Evolutionary conservation across 2,329 filamentous ascomycete genomes (phyloP).

Genomic region (Daldinia sp.): DNA sequence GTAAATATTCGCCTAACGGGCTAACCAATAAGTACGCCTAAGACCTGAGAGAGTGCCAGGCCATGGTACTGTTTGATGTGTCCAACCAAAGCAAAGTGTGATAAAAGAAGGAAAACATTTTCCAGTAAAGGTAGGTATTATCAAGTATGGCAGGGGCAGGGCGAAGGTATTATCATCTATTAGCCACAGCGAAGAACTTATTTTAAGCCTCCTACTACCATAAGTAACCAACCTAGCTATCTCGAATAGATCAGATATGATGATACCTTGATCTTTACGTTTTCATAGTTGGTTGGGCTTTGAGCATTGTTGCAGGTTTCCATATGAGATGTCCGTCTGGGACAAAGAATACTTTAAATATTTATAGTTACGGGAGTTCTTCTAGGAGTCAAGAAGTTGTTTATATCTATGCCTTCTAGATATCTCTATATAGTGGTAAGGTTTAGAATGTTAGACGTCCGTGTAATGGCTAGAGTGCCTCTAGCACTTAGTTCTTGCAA

Average conservation of each 20-base stretch:
- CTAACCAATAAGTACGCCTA: background rate
- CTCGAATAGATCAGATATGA: no score
- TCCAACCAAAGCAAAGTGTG: background rate
- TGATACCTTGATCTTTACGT: no score
- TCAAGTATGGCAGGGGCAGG: background rate
- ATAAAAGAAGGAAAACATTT: background rate
- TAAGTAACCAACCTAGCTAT: background rate
- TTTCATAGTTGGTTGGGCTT: no score
- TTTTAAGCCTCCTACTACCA: background rate
- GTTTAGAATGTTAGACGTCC: no score
- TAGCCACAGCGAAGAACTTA: no score
- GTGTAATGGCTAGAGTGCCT: background rate
- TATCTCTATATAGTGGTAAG: no score
- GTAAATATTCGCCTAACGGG: background rate
- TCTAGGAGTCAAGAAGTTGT: no score
- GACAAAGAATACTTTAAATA: no score
- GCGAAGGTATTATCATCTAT: background rate
- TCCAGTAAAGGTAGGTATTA: background rate
- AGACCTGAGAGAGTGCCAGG: background rate
- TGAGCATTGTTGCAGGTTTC: background rate
- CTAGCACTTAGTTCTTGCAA: background rate
- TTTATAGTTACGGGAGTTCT: no score
- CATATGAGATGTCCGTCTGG: no score
- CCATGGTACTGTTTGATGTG: background rate
- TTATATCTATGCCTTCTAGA: no score